A percentile compares a stretch with the other conserved stretches of the same genome.
phyloP scores from a whole-genome alignment of 305 asterid genomes.

The Caryopteris hybrid region DNA sequence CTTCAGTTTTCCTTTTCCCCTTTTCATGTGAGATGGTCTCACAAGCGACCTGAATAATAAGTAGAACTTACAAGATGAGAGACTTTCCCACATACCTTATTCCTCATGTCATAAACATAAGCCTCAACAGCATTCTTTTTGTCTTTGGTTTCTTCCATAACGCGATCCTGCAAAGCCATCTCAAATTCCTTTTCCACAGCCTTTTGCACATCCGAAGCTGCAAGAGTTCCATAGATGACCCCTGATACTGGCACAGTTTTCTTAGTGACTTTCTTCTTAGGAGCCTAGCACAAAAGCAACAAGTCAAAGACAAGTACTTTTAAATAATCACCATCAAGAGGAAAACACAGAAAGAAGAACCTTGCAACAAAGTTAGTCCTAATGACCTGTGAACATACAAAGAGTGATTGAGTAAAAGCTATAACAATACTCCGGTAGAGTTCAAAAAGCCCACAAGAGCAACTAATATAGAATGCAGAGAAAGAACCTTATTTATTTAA shows the following conservation, averaged over 20 bases:
- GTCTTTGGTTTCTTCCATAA: conserved; percentile 98
- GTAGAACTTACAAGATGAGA: not conserved
- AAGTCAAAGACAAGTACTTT: not conserved
- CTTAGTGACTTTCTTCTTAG: conserved; percentile 87
- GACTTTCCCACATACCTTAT: conserved; percentile 46
- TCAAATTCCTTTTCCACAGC: conserved; percentile 89
- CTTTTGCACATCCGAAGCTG: conserved; percentile 66
- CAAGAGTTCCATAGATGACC: conserved; percentile 65
- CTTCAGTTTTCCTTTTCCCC: no score
- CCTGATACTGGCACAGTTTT: conserved; percentile 70
- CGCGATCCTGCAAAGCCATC: conserved; percentile 98
- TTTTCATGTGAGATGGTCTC: no score
- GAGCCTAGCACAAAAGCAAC: conserved; percentile 34
- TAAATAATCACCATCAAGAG: not conserved
- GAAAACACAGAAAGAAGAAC: not conserved
- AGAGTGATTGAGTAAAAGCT: not conserved
- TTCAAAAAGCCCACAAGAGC: not conserved
- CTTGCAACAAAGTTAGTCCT: not conserved
- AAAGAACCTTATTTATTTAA: no score
- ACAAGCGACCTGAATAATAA: no score
- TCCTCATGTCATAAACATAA: conserved; percentile 90
- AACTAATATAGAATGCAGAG: not conserved
- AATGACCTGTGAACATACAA: not conserved
- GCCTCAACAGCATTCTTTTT: conserved; percentile 96
- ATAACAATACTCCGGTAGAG: not conserved